These are phyloP conservation scores for Daldinia decipiens DNA, from an alignment of 495 filamentous ascomycete species.

Conservation along the genomic window DNA sequence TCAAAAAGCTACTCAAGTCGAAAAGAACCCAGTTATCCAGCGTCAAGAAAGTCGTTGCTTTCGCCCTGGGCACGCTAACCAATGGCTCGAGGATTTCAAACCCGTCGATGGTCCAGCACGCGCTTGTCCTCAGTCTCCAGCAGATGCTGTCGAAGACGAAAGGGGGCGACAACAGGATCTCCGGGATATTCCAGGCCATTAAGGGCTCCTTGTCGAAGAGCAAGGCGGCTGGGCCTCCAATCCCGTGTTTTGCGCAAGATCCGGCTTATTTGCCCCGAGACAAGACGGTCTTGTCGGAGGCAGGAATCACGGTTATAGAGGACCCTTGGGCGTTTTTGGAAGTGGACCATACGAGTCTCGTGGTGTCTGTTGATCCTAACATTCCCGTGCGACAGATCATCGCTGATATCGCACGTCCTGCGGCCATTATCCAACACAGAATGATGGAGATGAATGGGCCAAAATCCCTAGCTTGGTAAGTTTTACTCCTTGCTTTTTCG, in stretches of 20 bases:
- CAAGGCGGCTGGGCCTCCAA: not conserved
- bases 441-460: slow-evolving; percentile 3
- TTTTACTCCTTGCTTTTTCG: not conserved
- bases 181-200: not conserved
- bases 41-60: slow-evolving; percentile 21
- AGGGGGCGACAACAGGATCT: not conserved
- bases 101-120: slow-evolving; percentile 18
- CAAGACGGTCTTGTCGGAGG: slow-evolving; percentile 20
- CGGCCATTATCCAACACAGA: slow-evolving; percentile 39
- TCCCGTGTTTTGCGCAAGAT: slow-evolving; percentile 45
- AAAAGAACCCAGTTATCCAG: not conserved
- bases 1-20: not conserved
- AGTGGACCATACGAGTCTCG: slow-evolving; percentile 41
- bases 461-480: not conserved
- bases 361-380: slow-evolving; percentile 44
- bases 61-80: slow-evolving; percentile 21
- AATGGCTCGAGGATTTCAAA: not conserved
- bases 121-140: slow-evolving; percentile 23
- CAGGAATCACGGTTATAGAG: slow-evolving; percentile 30
- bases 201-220: not conserved
- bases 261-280: slow-evolving; percentile 42
- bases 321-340: slow-evolving; percentile 48
- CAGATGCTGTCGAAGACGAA: slow-evolving; percentile 8
- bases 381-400: slow-evolving; percentile 48
- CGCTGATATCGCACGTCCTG: slow-evolving; percentile 47